Conservation (phyloP, 768 basidiomycete species). For the Calocera cornea region DNA sequence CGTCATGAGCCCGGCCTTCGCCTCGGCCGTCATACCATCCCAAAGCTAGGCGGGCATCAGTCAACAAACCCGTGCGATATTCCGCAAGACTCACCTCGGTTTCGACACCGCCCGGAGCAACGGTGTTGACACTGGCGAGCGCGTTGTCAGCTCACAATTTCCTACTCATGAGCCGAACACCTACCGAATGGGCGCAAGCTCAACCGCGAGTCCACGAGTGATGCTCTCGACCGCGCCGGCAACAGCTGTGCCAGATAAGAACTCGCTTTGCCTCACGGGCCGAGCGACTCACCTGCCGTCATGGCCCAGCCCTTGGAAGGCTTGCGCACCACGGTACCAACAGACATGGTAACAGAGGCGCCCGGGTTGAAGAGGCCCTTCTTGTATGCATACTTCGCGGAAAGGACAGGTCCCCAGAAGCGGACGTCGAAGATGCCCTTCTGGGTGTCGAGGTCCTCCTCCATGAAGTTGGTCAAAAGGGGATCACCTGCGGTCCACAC, state of each 20-base stretch:
- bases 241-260: constrained; percentile 8
- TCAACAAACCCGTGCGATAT: too few relatives aligned
- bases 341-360: not conserved
- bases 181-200: constrained; percentile 16
- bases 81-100: not conserved
- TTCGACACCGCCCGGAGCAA: not conserved
- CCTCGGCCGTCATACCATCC: constrained; percentile 9
- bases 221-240: constrained; percentile 13
- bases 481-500: not conserved
- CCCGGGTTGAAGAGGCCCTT: constrained; percentile 2
- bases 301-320: not conserved
- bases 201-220: constrained; percentile 15
- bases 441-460: constrained; percentile 1
- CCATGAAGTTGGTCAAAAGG: not conserved
- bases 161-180: constrained; percentile 8
- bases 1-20: not conserved
- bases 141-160: not conserved
- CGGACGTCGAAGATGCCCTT: not conserved
- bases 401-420: not conserved
- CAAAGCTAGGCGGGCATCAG: constrained; percentile 10
- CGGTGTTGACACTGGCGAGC: not conserved
- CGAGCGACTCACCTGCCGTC: not conserved
- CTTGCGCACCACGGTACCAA: not conserved
- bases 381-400: not conserved
- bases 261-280: not conserved